Evolutionary conservation across 495 filamentous ascomycete species (phyloP).

Genomic region (Podospora didyma): DNA sequence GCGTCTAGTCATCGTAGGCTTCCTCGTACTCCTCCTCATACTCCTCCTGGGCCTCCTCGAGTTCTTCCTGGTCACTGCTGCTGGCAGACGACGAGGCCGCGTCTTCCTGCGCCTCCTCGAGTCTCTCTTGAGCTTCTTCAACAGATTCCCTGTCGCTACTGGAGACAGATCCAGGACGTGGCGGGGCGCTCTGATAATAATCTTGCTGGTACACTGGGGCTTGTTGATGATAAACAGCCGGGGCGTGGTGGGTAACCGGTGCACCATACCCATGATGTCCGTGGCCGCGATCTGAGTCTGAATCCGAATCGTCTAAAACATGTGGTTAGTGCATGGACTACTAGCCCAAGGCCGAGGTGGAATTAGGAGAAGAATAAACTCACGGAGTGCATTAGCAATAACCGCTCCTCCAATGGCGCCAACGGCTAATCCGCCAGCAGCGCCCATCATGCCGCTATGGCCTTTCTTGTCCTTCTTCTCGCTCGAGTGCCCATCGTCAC

Average conservation of each 20-base stretch:
- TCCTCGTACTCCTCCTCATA: conserved; percentile 48
- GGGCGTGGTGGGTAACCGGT: not conserved
- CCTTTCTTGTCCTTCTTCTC: conserved; percentile 38
- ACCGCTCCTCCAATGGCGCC: conserved; percentile 55
- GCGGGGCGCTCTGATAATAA: not conserved
- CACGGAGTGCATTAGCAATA: conserved; percentile 51
- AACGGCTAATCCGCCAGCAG: conserved; percentile 52
- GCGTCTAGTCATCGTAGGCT: conserved; percentile 38
- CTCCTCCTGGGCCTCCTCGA: conserved; percentile 42
- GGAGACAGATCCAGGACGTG: conserved; percentile 16
- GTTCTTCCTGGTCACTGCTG: conserved; percentile 40
- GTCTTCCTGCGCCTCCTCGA: conserved; percentile 34
- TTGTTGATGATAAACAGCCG: too few relatives aligned
- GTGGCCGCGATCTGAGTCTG: conserved; percentile 12
- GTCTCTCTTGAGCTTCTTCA: conserved; percentile 30
- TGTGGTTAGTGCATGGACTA: conserved; percentile 5
- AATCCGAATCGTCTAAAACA: conserved; percentile 8
- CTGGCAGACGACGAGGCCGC: conserved; percentile 34
- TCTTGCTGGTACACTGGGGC: not conserved
- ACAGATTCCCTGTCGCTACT: conserved; percentile 39
- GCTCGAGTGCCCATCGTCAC: conserved; percentile 25
- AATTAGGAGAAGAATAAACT: conserved; percentile 14
- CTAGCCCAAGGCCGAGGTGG: not conserved
- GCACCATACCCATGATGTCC: not conserved
- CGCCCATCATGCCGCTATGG: conserved; percentile 42